Conservation (phyloP, 2,329 filamentous ascomycete genomes). For the Aspergillus ochraceus region DNA sequence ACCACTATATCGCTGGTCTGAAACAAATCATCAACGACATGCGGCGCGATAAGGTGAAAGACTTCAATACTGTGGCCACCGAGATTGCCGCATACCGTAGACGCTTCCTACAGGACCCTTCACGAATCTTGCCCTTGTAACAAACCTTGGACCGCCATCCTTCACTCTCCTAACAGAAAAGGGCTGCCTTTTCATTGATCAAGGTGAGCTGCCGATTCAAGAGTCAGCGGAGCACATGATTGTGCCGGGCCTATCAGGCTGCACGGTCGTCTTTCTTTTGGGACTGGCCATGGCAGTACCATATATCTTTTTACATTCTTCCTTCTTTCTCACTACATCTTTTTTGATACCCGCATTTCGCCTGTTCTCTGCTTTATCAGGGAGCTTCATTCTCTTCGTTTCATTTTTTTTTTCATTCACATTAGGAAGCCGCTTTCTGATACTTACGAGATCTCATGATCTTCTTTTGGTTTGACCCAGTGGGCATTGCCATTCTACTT, state of each 20-base stretch:
- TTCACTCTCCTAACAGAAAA: constrained; percentile 4
- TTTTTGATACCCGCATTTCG: constrained; percentile 11
- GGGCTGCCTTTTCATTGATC: constrained; percentile 7
- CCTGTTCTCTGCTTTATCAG: constrained; percentile 5
- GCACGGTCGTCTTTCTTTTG: constrained; percentile 1
- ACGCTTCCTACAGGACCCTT: constrained; percentile 49
- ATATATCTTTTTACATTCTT: neutral
- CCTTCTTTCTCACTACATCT: neutral
- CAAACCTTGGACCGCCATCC: constrained; percentile 9
- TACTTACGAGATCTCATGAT: constrained; percentile 7
- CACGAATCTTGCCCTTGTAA: constrained; percentile 49
- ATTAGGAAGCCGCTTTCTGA: constrained; percentile 8
- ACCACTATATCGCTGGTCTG: constrained; percentile 46
- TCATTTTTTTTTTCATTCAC: constrained; percentile 9
- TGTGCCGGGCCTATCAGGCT: neutral
- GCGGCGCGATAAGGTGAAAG: constrained; percentile 51
- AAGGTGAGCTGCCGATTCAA: constrained; percentile 24
- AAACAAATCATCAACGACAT: constrained; percentile 52
- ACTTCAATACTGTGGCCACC: constrained; percentile 49
- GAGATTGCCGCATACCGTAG: constrained; percentile 54
- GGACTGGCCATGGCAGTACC: constrained; percentile 9
- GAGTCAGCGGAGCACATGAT: constrained; percentile 1
- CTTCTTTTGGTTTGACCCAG: constrained; percentile 5
- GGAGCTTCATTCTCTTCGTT: constrained; percentile 1
- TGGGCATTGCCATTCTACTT: constrained; percentile 10